Conservation (phyloP, 371 early-diverging fungal genomes). For the Mortierella sp. region DNA sequence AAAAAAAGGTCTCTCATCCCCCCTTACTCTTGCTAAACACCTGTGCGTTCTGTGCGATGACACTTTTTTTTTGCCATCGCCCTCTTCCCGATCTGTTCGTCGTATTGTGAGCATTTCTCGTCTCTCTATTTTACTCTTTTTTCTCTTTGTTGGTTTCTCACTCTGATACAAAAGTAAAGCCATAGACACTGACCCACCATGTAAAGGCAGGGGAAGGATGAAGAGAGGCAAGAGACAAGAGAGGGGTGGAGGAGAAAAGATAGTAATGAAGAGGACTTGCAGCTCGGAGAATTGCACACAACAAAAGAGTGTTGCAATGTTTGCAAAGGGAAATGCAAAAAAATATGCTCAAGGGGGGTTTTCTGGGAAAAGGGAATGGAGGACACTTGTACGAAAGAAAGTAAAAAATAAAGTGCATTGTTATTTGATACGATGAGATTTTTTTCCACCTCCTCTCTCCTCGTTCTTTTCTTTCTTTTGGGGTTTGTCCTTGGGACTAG, state of each 20-base stretch:
- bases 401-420: neutral
- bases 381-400: neutral
- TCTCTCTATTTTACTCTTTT: no score
- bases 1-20: neutral
- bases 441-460: neutral
- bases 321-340: neutral
- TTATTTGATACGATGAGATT: neutral
- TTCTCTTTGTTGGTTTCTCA: neutral
- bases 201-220: neutral
- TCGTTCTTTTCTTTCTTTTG: neutral
- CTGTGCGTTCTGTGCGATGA: neutral
- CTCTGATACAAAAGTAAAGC: neutral
- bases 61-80: neutral
- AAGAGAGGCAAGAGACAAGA: neutral
- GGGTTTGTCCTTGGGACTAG: neutral
- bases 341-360: neutral
- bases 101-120: no score
- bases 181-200: neutral
- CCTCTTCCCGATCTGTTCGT: neutral
- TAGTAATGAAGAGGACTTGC: neutral
- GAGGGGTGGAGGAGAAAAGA: neutral
- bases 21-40: neutral
- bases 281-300: neutral
- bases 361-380: neutral
- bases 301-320: neutral